Base-by-base conservation (phyloP, 768 basidiomycete species). In the Macrolepiota dolichaula region DNA sequence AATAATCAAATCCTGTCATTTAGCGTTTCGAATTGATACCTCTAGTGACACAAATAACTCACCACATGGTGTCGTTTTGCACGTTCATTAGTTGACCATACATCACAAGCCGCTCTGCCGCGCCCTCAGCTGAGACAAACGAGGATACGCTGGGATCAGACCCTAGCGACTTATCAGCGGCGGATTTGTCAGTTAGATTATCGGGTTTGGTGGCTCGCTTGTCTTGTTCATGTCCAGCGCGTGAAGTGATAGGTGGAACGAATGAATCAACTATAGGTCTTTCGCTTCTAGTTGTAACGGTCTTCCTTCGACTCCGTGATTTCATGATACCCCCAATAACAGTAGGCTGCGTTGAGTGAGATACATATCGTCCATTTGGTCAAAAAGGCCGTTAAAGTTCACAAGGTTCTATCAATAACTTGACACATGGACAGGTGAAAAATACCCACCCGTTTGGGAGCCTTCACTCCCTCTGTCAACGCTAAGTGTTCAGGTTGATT, bases 81-180 rank as follows among this genome's bases (percentile, higher is more conserved):
- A 12, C 73, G 67, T 67, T 70, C 64, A 79, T 76, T 62, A 82
- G 59, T 57, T 74, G 75, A 59, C 80, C 77, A 62, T 81, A 82
- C 63, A 76, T 76, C 66, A 86, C 70, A 64, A 85, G 76, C 66
- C 78, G 74, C 63, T 74, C 77, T 58, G 82, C 80, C 64, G 81
- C 73, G 49, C 77, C 78, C 38, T 70, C 72, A 57, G 65, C 69
- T 55, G 68, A 66, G 57, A 66, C 66, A 44, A 62, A 63, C 44
- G 67, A 66, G 62, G 66, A 72, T 56, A 68, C 67, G 64, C 73
- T 77, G 46, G 65, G 64, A 69, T 70, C 64, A 53, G 68, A 49
- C 49, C 59, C 68, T 17, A 44, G 50, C 10, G 36, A 44, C 38
- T 59, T 55, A 46, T 69, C 64, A 36, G 60, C 58, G 10, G 55